These are phyloP conservation scores for Mycena polygramma DNA, from an alignment of 768 basidiomycete species.

Conservation along the genomic window DNA sequence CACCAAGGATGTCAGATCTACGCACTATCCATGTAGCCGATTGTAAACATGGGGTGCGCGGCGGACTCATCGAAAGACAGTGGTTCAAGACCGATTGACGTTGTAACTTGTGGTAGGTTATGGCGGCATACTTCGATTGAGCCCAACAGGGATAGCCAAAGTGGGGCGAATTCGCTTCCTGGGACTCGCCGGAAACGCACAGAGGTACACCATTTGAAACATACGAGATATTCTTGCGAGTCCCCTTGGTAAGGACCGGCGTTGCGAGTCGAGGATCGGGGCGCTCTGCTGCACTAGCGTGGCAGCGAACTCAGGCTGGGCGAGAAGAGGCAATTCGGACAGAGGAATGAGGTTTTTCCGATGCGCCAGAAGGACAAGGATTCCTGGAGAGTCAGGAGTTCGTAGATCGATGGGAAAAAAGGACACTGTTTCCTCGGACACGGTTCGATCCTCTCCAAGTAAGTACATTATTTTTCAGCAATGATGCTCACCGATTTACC, in stretches of 20 bases:
- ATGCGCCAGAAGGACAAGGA: neutral
- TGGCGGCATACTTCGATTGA: neutral
- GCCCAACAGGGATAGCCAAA: neutral
- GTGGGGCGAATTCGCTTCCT: neutral
- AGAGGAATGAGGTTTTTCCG: neutral
- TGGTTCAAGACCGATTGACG: neutral
- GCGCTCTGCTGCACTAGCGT: neutral
- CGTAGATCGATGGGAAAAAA: neutral
- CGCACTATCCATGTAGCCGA: neutral
- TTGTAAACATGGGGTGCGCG: neutral
- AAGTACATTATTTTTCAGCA: neutral
- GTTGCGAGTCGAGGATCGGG: neutral
- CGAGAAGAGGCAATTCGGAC: neutral
- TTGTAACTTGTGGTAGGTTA: constrained; percentile 7
- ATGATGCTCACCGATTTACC: neutral
- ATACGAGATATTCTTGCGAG: neutral
- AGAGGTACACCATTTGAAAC: neutral
- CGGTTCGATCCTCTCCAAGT: neutral
- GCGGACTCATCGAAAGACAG: neutral
- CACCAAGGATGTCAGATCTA: neutral
- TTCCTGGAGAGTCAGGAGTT: neutral
- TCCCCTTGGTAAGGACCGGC: neutral
- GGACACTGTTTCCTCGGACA: neutral
- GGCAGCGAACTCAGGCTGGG: neutral
- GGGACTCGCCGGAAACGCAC: neutral